Evolutionary conservation across 1,284 basidiomycete species (phyloP).

Genomic region (Phylloporus gajari): DNA sequence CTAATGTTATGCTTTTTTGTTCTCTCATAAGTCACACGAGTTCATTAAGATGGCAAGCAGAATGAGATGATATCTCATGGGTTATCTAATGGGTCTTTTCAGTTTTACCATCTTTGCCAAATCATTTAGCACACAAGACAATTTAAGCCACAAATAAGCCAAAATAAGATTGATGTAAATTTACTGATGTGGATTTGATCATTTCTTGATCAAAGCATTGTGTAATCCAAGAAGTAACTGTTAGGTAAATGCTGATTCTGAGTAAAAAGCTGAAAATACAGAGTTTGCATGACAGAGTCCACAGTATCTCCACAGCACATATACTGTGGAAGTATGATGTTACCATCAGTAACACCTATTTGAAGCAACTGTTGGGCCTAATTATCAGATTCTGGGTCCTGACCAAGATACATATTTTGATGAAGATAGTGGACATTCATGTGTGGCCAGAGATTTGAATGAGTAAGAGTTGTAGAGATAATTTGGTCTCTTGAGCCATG

Average conservation of each 20-base stretch:
- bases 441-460: no score
- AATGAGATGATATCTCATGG: no score
- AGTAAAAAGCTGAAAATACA: neutral
- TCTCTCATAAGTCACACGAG: no score
- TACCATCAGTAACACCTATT: constrained; percentile 45
- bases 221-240: constrained; percentile 21
- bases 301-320: constrained; percentile 33
- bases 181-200: constrained; percentile 13
- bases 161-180: no score
- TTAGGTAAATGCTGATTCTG: neutral
- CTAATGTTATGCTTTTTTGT: no score
- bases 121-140: no score
- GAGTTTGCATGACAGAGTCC: constrained; percentile 32
- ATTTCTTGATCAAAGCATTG: constrained; percentile 20
- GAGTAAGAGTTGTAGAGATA: no score
- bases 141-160: no score
- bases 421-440: constrained; percentile 43
- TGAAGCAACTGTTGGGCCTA: constrained; percentile 55
- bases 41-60: no score
- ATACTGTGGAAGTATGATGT: constrained; percentile 38
- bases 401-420: constrained; percentile 52
- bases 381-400: constrained; percentile 26
- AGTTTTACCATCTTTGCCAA: no score
- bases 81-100: no score
- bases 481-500: no score